A percentile compares a stretch with the other conserved stretches of the same genome.
phyloP scores from a whole-genome alignment of 2,329 filamentous ascomycete genomes.

The Scorias spongiosa region DNA sequence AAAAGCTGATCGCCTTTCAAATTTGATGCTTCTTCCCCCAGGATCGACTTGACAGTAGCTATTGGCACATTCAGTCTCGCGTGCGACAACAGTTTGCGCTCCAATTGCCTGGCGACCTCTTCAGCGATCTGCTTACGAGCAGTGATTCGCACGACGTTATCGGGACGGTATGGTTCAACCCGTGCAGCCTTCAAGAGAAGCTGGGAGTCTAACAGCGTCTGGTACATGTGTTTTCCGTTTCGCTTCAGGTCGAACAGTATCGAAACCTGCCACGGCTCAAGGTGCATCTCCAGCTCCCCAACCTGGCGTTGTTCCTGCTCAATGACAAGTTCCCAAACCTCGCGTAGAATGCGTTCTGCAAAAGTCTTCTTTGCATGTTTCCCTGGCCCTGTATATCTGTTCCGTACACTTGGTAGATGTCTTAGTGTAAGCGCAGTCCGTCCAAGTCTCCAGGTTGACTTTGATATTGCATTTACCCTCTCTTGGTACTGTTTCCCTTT shows the following conservation, averaged over 20 bases:
- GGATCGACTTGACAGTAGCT: slow-evolving; percentile 2
- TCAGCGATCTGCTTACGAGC: slow-evolving; percentile 15
- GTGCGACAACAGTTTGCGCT: slow-evolving; percentile 7
- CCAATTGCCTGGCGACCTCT: slow-evolving; percentile 12
- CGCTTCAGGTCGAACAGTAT: slow-evolving; percentile 12
- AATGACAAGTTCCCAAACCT: slow-evolving; percentile 12
- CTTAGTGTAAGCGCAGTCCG: slow-evolving; percentile 11
- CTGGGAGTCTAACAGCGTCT: slow-evolving; percentile 9
- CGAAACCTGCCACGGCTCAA: slow-evolving; percentile 14
- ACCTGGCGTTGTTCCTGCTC: slow-evolving; percentile 11
- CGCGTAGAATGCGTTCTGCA: slow-evolving; percentile 14
- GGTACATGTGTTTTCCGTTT: slow-evolving; percentile 5
- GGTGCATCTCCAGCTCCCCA: slow-evolving; percentile 15
- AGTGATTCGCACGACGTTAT: slow-evolving; percentile 16
- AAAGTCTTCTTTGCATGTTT: not conserved
- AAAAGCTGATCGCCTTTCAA: slow-evolving; percentile 2
- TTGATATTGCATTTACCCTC: not conserved
- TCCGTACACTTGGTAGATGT: not conserved
- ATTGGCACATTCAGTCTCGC: slow-evolving; percentile 7
- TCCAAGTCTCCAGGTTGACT: slow-evolving; percentile 11
- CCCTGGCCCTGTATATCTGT: not conserved
- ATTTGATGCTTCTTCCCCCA: not conserved
- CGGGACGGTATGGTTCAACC: slow-evolving; percentile 8
- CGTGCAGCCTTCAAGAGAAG: slow-evolving; percentile 9
- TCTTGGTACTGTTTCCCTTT: not conserved